Conservation (phyloP, 2,329 filamentous ascomycete species). For the Paradendryphiella salina region DNA sequence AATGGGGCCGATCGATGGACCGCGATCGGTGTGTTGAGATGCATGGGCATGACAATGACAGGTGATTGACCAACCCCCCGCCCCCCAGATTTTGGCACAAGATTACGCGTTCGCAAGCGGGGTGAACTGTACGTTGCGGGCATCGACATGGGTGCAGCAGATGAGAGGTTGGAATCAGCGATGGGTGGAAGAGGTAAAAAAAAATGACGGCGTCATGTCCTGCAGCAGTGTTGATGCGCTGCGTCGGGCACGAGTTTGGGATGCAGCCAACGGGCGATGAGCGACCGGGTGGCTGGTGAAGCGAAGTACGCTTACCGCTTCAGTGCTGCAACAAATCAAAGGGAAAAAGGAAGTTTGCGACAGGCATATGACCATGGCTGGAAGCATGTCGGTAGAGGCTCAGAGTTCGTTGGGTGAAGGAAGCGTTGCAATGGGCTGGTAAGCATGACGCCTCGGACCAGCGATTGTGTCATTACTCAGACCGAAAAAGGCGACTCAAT, state of each 20-base stretch:
- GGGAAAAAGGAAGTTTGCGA: conserved; percentile 3
- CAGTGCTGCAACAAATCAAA: neutral
- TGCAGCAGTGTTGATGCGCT: conserved; percentile 14
- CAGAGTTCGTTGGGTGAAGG: neutral
- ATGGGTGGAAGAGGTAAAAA: conserved; percentile 29
- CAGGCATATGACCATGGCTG: neutral
- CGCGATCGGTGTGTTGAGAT: conserved; percentile 19
- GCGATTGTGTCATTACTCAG: neutral
- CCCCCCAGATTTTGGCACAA: conserved; percentile 3
- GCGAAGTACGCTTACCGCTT: conserved; percentile 10
- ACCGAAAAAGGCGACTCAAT: neutral
- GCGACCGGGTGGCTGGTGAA: conserved; percentile 13
- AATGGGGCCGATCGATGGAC: conserved; percentile 10
- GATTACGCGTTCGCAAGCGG: conserved; percentile 26
- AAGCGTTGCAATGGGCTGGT: neutral
- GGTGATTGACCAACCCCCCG: conserved; percentile 10
- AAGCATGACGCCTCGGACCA: conserved; percentile 1
- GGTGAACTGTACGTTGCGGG: conserved; percentile 12
- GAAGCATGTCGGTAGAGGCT: neutral
- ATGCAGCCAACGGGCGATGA: conserved; percentile 5
- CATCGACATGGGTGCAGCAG: conserved; percentile 5
- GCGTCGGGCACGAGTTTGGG: conserved; percentile 5
- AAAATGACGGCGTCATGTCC: conserved; percentile 13
- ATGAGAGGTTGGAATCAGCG: conserved; percentile 18
- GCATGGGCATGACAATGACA: conserved; percentile 13